Percentiles rank a stretch among this genome's conserved stretches.
These are phyloP conservation scores for Cladophialophora carrionii DNA, from an alignment of 2,329 filamentous ascomycete species.

Conservation along the genomic window DNA sequence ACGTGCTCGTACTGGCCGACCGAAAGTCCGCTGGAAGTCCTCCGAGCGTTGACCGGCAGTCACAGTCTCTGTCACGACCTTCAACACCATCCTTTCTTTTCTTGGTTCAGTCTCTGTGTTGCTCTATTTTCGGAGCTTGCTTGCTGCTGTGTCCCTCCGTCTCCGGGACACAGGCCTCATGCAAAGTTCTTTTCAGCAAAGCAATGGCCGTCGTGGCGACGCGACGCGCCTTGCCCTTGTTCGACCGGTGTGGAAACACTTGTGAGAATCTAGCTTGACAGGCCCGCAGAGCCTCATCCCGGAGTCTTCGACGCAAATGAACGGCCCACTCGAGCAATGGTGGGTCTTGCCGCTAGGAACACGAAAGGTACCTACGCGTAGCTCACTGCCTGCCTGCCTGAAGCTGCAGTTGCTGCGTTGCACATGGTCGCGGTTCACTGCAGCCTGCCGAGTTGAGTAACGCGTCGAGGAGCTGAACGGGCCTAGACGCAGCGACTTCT, in stretches of 20 bases:
- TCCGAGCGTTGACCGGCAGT: not conserved
- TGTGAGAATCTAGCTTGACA: not conserved
- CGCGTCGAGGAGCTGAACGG: not conserved
- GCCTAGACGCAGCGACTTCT: not conserved
- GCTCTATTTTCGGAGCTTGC: not conserved
- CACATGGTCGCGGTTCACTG: not conserved
- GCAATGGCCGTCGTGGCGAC: not conserved
- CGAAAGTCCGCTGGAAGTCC: not conserved
- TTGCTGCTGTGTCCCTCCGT: not conserved
- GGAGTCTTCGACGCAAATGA: not conserved
- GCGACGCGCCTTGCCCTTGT: not conserved
- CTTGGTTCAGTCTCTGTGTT: not conserved
- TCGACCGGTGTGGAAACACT: conserved; percentile 1
- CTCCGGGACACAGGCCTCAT: not conserved
- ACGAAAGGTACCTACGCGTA: not conserved
- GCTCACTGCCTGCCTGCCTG: not conserved
- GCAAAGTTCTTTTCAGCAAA: not conserved
- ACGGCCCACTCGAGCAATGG: not conserved
- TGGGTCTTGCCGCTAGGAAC: not conserved
- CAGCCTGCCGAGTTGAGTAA: not conserved
- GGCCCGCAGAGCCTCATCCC: not conserved
- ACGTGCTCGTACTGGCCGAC: not conserved
- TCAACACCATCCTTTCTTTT: not conserved
- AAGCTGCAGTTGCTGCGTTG: not conserved
- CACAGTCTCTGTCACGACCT: not conserved